A percentile compares a stretch with the other conserved stretches of the same genome.
phyloP scores from a whole-genome alignment of 2,329 filamentous ascomycete genomes.

The Chaetothyriales sp. region DNA sequence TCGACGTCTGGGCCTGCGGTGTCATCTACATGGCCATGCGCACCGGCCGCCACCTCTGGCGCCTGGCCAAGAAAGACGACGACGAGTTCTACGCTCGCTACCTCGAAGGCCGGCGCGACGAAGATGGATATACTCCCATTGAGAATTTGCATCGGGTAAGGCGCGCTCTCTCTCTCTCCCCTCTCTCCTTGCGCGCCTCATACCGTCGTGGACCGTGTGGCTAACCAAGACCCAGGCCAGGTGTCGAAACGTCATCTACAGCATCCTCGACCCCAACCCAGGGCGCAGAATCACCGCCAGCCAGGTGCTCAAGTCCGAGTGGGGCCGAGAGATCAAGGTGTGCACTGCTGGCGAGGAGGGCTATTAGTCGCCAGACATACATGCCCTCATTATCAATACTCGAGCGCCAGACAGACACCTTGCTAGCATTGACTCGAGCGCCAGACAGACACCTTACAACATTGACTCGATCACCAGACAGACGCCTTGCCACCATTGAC shows the following conservation, averaged over 20 bases:
- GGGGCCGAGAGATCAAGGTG: slow-evolving; percentile 93
- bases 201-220: background rate
- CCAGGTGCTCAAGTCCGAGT: slow-evolving; percentile 95
- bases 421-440: too few relatives aligned
- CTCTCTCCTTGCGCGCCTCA: background rate
- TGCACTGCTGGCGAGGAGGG: slow-evolving; percentile 96
- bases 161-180: too few relatives aligned
- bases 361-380: slow-evolving; percentile 41
- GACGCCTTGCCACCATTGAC: background rate
- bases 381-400: too few relatives aligned
- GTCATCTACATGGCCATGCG: slow-evolving; percentile 99
- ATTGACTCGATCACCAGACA: too few relatives aligned
- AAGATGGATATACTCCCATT: slow-evolving; percentile 91
- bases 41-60: slow-evolving; percentile 89
- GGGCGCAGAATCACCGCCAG: slow-evolving; percentile 84
- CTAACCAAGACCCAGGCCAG: slow-evolving; percentile 51
- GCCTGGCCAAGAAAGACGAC: slow-evolving; percentile 89
- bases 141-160: slow-evolving; percentile 88
- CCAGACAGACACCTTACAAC: background rate
- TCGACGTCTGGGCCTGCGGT: slow-evolving; percentile 95
- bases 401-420: background rate
- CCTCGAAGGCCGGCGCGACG: slow-evolving; percentile 79
- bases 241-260: slow-evolving; percentile 97
- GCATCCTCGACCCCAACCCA: slow-evolving; percentile 90
- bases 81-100: slow-evolving; percentile 96